A percentile compares a stretch with the other conserved stretches of the same genome.
Evolutionary conservation across 352 stramenopile species (phyloP).

Genomic region (Pythium aphanidermatum): DNA sequence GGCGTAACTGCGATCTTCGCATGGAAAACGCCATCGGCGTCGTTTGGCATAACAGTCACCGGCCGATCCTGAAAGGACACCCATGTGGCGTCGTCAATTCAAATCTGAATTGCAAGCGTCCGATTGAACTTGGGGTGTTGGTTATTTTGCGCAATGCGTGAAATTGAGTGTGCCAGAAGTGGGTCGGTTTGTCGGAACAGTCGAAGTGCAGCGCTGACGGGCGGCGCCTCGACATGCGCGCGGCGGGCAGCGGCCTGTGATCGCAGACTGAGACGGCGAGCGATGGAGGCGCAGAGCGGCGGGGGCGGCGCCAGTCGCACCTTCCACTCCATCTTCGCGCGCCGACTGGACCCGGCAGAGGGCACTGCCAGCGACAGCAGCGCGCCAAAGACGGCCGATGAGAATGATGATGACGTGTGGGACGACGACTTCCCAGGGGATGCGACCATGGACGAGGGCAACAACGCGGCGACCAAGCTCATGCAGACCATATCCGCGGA

Average conservation of each 20-base stretch:
- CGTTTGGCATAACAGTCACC: background rate
- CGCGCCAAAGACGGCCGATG: no score
- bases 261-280: background rate
- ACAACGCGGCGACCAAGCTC: slow-evolving; percentile 2
- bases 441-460: slow-evolving; percentile 8
- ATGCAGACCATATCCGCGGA: slow-evolving; percentile 1
- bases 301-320: slow-evolving; percentile 50
- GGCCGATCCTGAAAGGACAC: slow-evolving; percentile 9
- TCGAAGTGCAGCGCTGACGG: slow-evolving; percentile 6
- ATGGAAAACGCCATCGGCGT: slow-evolving; percentile 9
- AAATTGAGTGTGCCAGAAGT: slow-evolving; percentile 16
- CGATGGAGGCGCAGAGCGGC: slow-evolving; percentile 1
- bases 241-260: slow-evolving; percentile 3
- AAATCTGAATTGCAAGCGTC: slow-evolving; percentile 18
- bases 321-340: slow-evolving; percentile 66
- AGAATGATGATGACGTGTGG: slow-evolving; percentile 51
- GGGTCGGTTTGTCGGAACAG: slow-evolving; percentile 13
- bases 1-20: slow-evolving; percentile 19
- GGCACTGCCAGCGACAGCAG: slow-evolving; percentile 18
- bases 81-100: slow-evolving; percentile 7
- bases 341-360: slow-evolving; percentile 6
- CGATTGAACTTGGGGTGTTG: background rate
- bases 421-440: slow-evolving; percentile 31
- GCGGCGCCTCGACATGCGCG: slow-evolving; percentile 11
- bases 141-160: no score